These are phyloP conservation scores for Blumeriella jaapii DNA, from an alignment of 2,329 filamentous ascomycete species.

Conservation along the genomic window DNA sequence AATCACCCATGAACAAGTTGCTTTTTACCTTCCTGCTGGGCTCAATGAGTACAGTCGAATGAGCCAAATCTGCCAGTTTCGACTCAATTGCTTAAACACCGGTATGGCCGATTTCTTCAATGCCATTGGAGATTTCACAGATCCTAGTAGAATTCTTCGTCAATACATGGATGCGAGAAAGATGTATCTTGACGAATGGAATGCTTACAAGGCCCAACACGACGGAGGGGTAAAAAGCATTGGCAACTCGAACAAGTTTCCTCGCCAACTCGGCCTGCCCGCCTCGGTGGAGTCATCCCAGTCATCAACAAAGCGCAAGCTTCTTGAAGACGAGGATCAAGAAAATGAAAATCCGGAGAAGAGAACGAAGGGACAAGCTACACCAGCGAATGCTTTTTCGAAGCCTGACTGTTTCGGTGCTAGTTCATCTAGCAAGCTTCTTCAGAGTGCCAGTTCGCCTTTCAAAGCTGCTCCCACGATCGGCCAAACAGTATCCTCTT, in stretches of 20 bases:
- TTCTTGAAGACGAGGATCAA: slow-evolving; percentile 12
- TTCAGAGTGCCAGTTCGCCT: background rate
- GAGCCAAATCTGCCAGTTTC: slow-evolving; percentile 14
- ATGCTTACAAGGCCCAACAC: background rate
- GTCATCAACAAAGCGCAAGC: slow-evolving; percentile 15
- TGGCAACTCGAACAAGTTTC: background rate
- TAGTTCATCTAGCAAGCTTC: background rate
- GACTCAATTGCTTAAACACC: slow-evolving; percentile 23
- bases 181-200: slow-evolving; percentile 9
- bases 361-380: slow-evolving; percentile 8
- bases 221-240: background rate
- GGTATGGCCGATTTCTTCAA: slow-evolving; percentile 19
- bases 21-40: slow-evolving; percentile 12
- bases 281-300: slow-evolving; percentile 2
- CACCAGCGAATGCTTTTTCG: background rate
- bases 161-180: slow-evolving; percentile 13
- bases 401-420: background rate
- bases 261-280: background rate
- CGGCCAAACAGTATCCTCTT: too few species aligned
- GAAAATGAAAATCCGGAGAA: slow-evolving; percentile 20
- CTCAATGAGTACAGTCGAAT: slow-evolving; percentile 10
- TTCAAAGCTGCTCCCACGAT: background rate
- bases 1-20: slow-evolving; percentile 18
- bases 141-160: slow-evolving; percentile 5
- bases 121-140: slow-evolving; percentile 5